Evolutionary conservation across 176 grass and related monocot genomes (phyloP), one percentile per base, ranked within the genome.

Genomic region (Dendrocalamus sinicus): DNA sequence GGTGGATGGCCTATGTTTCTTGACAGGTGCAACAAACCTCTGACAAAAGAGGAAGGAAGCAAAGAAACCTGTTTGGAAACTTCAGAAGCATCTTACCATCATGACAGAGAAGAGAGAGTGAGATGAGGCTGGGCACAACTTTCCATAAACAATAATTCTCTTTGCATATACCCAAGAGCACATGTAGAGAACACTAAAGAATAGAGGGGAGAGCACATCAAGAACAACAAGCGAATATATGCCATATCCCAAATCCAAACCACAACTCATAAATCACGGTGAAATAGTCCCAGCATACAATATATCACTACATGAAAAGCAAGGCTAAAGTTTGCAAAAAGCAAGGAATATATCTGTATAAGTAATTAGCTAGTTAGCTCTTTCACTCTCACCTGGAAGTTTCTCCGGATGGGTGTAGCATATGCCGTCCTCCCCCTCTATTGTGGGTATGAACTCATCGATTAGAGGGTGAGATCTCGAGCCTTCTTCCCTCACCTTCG

Each of bases 391-490:
- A 98, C 96, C 97, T 82, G 97, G 97, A 76, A 99, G 92, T 87
- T 95, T 99, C 83, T 99, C 97, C 32, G 97, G 97, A 84, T 99
- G 97, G 24, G 97, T 99, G 88, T 99, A 99, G 78, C 97, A 99
- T 83, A 99, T 99, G 76, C 97, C 97, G 61, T 99, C 90, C 82
- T 99, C 97, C 10, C 97, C 97, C 45, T 96, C 90, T 72, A 99
- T 99, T 15, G 97, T 96, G 16, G 94, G 94, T 90, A 99, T 99
- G 65, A 96, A 99, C 85, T 93, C 94, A 73, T 99, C 92, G 87
- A 99, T 93, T 45, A 99, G 91, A 82, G 97, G 94, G 50, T 99
- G 97, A 52, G 93, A 93, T 91, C 84, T 96, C n/a, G 65, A 84
- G 67, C 89, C 88, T 87, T 93, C 90, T 62, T 88, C 91, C 86